These are phyloP conservation scores for Domatiomyces catenatus DNA, from an alignment of 2,329 filamentous ascomycete species.

Conservation along the genomic window DNA sequence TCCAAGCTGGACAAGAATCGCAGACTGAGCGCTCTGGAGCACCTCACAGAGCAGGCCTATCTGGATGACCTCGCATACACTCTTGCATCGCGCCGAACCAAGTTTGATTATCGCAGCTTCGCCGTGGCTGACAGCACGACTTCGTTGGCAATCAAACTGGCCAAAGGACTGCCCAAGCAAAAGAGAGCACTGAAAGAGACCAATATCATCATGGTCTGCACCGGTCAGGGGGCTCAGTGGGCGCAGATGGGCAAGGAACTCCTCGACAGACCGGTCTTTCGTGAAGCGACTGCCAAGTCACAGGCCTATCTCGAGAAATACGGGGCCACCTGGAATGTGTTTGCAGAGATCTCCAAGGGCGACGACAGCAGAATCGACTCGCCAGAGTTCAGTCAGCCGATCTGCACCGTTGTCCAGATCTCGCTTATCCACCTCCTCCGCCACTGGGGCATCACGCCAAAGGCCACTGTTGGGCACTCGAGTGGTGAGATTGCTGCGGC, in stretches of 20 bases:
- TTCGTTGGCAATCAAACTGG: conserved; percentile 2
- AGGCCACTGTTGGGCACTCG: conserved; percentile 16
- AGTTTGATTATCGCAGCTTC: conserved; percentile 1
- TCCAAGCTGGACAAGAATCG: background rate
- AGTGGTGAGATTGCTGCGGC: conserved; percentile 20
- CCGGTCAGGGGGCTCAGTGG: conserved; percentile 16
- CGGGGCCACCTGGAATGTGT: conserved; percentile 14
- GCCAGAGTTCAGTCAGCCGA: conserved; percentile 8
- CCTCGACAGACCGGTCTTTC: conserved; percentile 7
- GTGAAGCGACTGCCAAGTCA: conserved; percentile 3
- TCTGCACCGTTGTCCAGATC: conserved; percentile 16
- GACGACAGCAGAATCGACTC: conserved; percentile 3
- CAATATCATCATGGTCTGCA: conserved; percentile 8
- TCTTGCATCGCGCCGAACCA: conserved; percentile 2
- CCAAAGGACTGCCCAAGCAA: background rate
- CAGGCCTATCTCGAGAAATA: conserved; percentile 5
- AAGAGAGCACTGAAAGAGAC: background rate
- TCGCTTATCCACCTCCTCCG: conserved; percentile 14
- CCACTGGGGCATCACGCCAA: conserved; percentile 7
- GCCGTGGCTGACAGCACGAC: background rate
- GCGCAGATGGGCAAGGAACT: conserved; percentile 10
- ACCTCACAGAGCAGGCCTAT: background rate
- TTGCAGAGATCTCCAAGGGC: conserved; percentile 5
- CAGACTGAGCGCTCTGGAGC: background rate
- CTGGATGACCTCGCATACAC: conserved; percentile 7